Conservation (phyloP, 805 yeast species). For the Lipomyces yamanashiensis region DNA sequence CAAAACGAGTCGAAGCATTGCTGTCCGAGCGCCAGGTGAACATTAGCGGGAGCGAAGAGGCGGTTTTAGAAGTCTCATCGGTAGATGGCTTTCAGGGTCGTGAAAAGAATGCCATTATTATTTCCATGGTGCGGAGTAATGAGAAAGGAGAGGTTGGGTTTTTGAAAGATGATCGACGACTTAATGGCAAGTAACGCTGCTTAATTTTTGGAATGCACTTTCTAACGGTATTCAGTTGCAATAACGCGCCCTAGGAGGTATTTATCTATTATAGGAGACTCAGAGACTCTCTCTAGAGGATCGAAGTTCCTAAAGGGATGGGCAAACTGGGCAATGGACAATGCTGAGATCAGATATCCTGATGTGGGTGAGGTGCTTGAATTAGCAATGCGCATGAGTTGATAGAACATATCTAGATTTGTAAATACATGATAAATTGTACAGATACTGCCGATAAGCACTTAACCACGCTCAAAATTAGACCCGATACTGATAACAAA, state of each 20-base stretch:
- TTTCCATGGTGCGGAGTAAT: slow-evolving; percentile 84
- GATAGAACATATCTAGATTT: neutral
- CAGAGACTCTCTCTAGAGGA: slow-evolving; percentile 63
- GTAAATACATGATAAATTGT: neutral
- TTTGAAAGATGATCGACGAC: slow-evolving; percentile 72
- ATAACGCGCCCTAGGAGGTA: slow-evolving; percentile 89
- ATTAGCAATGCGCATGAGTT: slow-evolving; percentile 23
- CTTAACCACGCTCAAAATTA: neutral
- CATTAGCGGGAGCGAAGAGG: slow-evolving; percentile 43
- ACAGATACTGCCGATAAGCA: neutral
- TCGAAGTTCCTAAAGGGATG: slow-evolving; percentile 60
- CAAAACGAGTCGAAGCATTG: slow-evolving; percentile 49
- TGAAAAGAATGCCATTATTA: slow-evolving; percentile 83
- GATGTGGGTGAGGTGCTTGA: slow-evolving; percentile 47
- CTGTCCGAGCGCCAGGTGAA: slow-evolving; percentile 25
- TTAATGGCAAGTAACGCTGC: slow-evolving; percentile 51
- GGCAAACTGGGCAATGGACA: slow-evolving; percentile 71
- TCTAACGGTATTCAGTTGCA: slow-evolving; percentile 58
- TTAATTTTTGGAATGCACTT: neutral
- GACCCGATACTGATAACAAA: neutral
- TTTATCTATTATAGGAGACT: slow-evolving; percentile 82
- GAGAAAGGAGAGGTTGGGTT: slow-evolving; percentile 76
- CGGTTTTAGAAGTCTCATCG: slow-evolving; percentile 75
- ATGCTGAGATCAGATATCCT: slow-evolving; percentile 71
- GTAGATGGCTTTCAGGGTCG: slow-evolving; percentile 98